Percentiles rank a stretch among this genome's conserved stretches.
Conservation (phyloP, 2,329 filamentous ascomycete species). For the Hymenoscyphus infarciens region DNA sequence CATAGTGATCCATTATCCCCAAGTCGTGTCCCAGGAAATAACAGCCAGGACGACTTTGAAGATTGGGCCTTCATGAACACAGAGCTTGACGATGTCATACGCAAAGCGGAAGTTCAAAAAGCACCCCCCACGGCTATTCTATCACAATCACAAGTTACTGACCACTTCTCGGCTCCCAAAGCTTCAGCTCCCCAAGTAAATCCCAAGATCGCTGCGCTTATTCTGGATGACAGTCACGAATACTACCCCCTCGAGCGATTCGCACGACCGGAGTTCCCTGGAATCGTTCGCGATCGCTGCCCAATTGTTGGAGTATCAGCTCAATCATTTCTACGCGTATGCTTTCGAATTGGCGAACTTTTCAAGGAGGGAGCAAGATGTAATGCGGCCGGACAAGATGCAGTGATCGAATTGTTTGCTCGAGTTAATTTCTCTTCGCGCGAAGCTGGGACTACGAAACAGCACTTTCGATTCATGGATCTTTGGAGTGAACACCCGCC, state of each 20-base stretch:
- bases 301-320: slow-evolving; percentile 51
- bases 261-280: slow-evolving; percentile 49
- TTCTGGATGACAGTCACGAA: slow-evolving; percentile 30
- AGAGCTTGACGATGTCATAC: slow-evolving; percentile 6
- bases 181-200: not conserved
- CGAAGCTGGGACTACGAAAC: slow-evolving; percentile 46
- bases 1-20: slow-evolving; percentile 14
- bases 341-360: slow-evolving; percentile 62
- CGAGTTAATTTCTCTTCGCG: slow-evolving; percentile 56
- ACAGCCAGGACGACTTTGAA: slow-evolving; percentile 18
- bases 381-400: slow-evolving; percentile 45
- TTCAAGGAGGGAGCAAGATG: slow-evolving; percentile 44
- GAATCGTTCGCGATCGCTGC: slow-evolving; percentile 47
- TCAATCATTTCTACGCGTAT: slow-evolving; percentile 49
- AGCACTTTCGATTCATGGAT: slow-evolving; percentile 63
- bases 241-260: slow-evolving; percentile 41
- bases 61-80: slow-evolving; percentile 28
- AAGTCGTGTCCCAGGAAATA: not conserved
- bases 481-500: slow-evolving; percentile 57
- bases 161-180: not conserved
- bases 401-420: slow-evolving; percentile 63
- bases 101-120: not conserved
- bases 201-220: not conserved
- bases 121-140: not conserved
- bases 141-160: not conserved